Percentiles rank a stretch among this genome's conserved stretches.
Conservation (phyloP, 768 basidiomycete species). For the Clavulina sp. region DNA sequence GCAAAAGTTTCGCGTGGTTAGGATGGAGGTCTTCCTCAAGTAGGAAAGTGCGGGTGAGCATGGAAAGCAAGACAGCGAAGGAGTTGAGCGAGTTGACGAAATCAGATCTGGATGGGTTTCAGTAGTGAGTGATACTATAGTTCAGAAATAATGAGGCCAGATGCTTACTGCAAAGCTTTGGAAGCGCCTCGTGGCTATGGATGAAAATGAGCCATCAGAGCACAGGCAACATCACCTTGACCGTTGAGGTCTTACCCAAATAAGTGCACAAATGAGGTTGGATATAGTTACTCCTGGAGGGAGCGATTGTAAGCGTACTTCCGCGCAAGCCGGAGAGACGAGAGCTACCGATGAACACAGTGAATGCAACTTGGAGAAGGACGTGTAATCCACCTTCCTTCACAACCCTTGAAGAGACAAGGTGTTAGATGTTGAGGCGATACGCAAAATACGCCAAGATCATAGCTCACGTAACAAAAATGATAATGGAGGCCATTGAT, state of each 20-base stretch:
- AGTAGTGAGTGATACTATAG: neutral
- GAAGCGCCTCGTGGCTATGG: conserved; percentile 60
- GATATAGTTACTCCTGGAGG: conserved; percentile 52
- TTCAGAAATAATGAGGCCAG: neutral
- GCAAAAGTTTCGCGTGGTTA: conserved; percentile 47
- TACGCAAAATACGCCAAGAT: conserved; percentile 1
- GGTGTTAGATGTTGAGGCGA: neutral
- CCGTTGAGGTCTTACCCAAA: conserved; percentile 28
- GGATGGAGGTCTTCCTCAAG: conserved; percentile 43
- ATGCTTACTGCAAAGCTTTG: conserved; percentile 42
- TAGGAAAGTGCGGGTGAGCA: conserved; percentile 73
- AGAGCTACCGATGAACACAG: conserved; percentile 29
- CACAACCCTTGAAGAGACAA: conserved; percentile 35
- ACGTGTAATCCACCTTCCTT: conserved; percentile 75
- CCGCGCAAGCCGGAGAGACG: neutral
- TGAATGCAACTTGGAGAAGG: conserved; percentile 54
- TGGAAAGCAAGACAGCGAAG: conserved; percentile 67
- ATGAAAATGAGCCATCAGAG: neutral
- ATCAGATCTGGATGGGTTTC: conserved; percentile 27
- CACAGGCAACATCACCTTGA: neutral
- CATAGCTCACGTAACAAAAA: conserved; percentile 56
- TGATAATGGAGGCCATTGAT: conserved; percentile 56
- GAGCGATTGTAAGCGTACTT: neutral
- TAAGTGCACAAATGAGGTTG: conserved; percentile 63
- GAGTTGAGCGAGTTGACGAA: conserved; percentile 78